These are phyloP conservation scores for Fraxinus quadrangulata DNA, from an alignment of 257 asterid species.

Conservation along the genomic window DNA sequence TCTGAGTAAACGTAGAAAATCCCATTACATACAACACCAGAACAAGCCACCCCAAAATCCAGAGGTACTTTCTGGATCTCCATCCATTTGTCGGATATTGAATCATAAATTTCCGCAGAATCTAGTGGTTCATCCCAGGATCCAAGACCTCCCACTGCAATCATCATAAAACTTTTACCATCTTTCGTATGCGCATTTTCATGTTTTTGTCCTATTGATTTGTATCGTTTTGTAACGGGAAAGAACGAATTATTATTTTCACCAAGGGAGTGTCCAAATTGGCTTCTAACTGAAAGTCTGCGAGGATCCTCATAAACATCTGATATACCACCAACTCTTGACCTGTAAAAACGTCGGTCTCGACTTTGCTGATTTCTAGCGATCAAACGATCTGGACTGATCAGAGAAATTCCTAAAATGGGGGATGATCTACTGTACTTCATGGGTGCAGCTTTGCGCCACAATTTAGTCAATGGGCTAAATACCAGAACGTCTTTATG, in stretches of 20 bases:
- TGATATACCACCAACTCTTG: conserved; percentile 66
- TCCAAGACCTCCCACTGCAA: conserved; percentile 94
- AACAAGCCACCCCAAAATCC: conserved; percentile 79
- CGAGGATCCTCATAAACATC: conserved; percentile 98
- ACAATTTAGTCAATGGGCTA: conserved; percentile 68
- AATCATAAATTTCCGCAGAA: conserved; percentile 80
- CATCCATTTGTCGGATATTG: conserved; percentile 76
- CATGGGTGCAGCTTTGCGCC: conserved; percentile 87
- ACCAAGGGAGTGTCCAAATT: conserved; percentile 58
- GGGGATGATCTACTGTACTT: conserved; percentile 85
- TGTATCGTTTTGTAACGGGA: conserved; percentile 41
- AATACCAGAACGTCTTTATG: conserved; percentile 80
- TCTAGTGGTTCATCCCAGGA: conserved; percentile 88
- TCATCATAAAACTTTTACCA: conserved; percentile 52
- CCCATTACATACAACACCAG: conserved; percentile 72
- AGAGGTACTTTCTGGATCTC: conserved; percentile 81
- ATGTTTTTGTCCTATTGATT: conserved; percentile 44
- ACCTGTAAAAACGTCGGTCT: conserved; percentile 54
- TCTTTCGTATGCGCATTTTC: conserved; percentile 45
- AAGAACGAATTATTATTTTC: conserved; percentile 52
- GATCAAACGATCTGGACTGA: conserved; percentile 49
- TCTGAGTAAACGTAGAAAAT: conserved; percentile 82
- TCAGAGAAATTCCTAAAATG: conserved; percentile 69
- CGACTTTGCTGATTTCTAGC: conserved; percentile 62
- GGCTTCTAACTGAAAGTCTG: conserved; percentile 81